Base-by-base conservation (phyloP, 345 rosid species). In the Conringia planisiliqua region DNA sequence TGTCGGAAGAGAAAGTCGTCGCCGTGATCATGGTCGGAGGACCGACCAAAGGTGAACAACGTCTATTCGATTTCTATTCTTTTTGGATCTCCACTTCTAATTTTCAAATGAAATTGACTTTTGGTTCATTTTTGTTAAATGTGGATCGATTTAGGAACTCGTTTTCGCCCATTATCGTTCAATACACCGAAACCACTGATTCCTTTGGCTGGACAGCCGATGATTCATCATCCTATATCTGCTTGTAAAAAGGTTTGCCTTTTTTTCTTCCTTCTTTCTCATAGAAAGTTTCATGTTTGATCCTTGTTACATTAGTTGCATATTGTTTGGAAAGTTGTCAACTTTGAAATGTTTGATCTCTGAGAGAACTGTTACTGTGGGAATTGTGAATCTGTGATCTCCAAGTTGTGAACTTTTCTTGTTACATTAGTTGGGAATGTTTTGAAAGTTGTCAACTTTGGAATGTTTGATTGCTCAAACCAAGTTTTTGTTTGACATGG, bases 11-110 rank as follows among this genome's bases (percentile, higher is more conserved):
- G 76, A 84, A 82, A 80, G 90, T 86, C 68, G 90, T 87, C 57
- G 97, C 93, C 59, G 96, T 91, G 75, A 91, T 91, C 79, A 85
- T 91, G 93, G 97, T 91, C 22, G 97, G 97, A 58, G 96, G 97
- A 13, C 95, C 97, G 52, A 89, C 97, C 39, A 89, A 88, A 91
- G 96, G 97, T 87, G 51, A 42, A 24, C 10, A 44, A 44, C 17
- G 40, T 48, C 10, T 35, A 36, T 29, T 44, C 39, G 9, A 71
- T 54, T 70, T 10, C 27, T 2, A 40, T 51, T 57, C 35, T 39
- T 36, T 27, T 32, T 57, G 38, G 55, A 20, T 65, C 66, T 71
- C 67, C 7, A 46, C 10, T 56, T 38, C 7, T 9, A 6, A 3
- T 68, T 12, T 43, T 27, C 32, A 10, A 5, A 39, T 51, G 52